These are phyloP conservation scores for Petunia secreta DNA, from an alignment of 257 asterid species.

Conservation along the genomic window DNA sequence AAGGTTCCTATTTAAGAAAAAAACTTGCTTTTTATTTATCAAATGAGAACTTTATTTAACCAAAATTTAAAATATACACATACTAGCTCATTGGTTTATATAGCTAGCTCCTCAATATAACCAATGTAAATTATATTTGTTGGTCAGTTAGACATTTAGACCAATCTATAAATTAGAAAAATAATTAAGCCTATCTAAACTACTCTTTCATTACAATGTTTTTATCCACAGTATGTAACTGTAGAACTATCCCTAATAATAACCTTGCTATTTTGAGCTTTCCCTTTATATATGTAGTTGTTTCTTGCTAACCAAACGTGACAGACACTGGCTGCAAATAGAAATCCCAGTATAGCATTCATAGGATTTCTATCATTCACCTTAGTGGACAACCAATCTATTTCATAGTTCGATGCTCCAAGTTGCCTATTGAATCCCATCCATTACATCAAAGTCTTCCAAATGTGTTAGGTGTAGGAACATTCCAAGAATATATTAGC, in stretches of 20 bases:
- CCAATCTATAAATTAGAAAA: not conserved
- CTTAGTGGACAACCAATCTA: not conserved
- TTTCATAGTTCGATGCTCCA: not conserved
- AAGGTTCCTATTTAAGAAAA: too few relatives aligned
- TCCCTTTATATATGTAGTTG: not conserved
- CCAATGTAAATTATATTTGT: conserved; percentile 9
- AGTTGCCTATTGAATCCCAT: conserved; percentile 2
- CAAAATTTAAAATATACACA: not conserved
- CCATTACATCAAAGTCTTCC: not conserved
- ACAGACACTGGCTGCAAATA: conserved; percentile 15
- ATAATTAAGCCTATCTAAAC: conserved; percentile 5
- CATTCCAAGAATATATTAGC: conserved; percentile 1
- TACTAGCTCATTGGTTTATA: conserved; percentile 8
- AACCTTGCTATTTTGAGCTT: not conserved
- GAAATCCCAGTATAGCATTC: not conserved
- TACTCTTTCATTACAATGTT: not conserved
- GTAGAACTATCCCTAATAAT: not conserved
- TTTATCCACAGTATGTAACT: not conserved
- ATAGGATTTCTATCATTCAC: conserved; percentile 13
- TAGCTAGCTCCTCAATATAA: conserved; percentile 15
- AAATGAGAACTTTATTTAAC: not conserved
- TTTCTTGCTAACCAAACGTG: not conserved
- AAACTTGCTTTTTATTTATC: not conserved
- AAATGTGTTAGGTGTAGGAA: not conserved
- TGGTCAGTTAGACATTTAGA: not conserved